Base-by-base conservation (phyloP, 2,329 filamentous ascomycete genomes). In the Fusarium incarnatum region DNA sequence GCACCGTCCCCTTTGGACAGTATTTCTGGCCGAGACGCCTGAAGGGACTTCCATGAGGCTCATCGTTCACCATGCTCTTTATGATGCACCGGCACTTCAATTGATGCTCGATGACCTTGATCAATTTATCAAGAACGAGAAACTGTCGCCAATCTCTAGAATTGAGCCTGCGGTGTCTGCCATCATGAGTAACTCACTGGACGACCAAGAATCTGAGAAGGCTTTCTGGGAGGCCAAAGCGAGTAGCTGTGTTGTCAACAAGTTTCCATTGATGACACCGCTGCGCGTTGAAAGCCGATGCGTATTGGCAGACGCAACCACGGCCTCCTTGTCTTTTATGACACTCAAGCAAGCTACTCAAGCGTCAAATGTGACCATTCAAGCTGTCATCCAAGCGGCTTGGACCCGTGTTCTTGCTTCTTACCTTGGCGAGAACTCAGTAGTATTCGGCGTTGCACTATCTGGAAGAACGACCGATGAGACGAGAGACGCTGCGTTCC, bases 371-470 rank as follows among this genome's bases (percentile, higher is more conserved):
- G 83, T 91, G n/a, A 93, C 93, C 0, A 78, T 97, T 15, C 94
- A 97, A 78, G 90, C 91, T 6, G 86, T 89, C 3, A 87, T 93
- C 0, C 92, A 97, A 77, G 91, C 90, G 5, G 88, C 92, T 4
- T 98, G 94, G 94, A 86, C 91, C 4, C 85, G 89, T 10, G 75
- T 98, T 1, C 83, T 98, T 1, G 85, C 92, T 1, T 87, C 90
- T 0, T 97, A 97, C 73, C 85, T 90, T 16, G 94, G 94, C 2
- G 94, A 97, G 75, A 75, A 81, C 5, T 85, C 85, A 8, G 89
- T 96, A 1, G 90, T 91, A 0, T 97, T 96, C 77, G 95, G 94
- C 0, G 85, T 92, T 16, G 92, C 94, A 1, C 83, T 97, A 10
- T 94, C 94, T 11, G 94, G 94, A 2, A 85, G 94, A 34, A 89